Evolutionary conservation across 176 grass and related monocot genomes (phyloP), one percentile per base, ranked within the genome.

Genomic region (Calamus simplicifolius): DNA sequence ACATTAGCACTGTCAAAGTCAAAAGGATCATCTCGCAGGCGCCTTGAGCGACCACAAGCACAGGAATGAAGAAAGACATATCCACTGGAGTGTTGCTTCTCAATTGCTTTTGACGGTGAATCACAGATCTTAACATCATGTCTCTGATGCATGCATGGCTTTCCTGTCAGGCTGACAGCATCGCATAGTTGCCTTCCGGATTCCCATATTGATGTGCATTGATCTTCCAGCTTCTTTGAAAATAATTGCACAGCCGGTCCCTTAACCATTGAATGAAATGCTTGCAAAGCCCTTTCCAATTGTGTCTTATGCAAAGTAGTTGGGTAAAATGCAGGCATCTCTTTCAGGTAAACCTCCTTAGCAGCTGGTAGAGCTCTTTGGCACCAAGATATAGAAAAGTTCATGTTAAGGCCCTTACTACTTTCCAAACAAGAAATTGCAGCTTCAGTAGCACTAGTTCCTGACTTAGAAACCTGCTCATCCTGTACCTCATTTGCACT

Each of bases 51-150:
- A n/a, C 92, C 92, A 66, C 92, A 97, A 55, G 87, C 81, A 73
- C 92, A 97, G n/a, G 92, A 87, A 85, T 91, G 92, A 73, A 91
- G 85, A 69, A 91, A 97, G 59, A 75, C 76, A 67, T 77, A 88
- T 58, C 78, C 78, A 62, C 92, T 97, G 27, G 80, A 91, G 63
- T 97, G 92, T 69, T 77, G 79, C 52, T 73, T 64, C 19, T 48
- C 8, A 52, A 58, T 68, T 72, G 51, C 69, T 62, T 67, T 60
- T 43, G 67, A 72, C 75, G 62, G 58, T 28, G 64, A 68, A 59
- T 71, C 54, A 17, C 12, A 43, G 35, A 10, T 64, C n/a, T 51
- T 16, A 16, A 7, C 19, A 48, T 62, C 58, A 67, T 97, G 92
- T 52, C 75, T 90, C 19, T 25, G 83, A 66, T 90, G 87, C 75